Evolutionary conservation across 1,139 yeast species (phyloP).

Genomic region (Pichia sp.): DNA sequence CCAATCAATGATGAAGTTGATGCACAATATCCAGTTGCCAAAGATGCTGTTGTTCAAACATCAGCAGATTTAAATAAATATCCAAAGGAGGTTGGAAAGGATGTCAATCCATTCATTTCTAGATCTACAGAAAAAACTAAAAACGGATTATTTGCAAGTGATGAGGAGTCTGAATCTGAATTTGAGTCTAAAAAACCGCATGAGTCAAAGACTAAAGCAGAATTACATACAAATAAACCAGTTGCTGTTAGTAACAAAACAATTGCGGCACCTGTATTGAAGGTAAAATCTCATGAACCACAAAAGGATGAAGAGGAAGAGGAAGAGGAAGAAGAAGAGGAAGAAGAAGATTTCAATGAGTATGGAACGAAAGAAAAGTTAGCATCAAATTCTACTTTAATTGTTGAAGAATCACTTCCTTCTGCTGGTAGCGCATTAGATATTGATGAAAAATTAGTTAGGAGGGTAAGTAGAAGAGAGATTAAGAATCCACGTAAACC

Average conservation of each 20-base stretch:
- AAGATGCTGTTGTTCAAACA: background rate
- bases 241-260: background rate
- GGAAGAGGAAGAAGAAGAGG: conserved; percentile 2
- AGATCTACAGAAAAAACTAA: background rate
- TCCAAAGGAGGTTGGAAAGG: background rate
- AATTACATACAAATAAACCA: background rate
- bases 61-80: background rate
- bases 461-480: conserved; percentile 13
- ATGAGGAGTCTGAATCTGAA: background rate
- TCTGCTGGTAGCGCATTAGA: conserved; percentile 20
- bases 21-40: background rate
- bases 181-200: background rate
- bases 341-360: conserved; percentile 9
- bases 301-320: background rate
- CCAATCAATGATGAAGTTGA: background rate
- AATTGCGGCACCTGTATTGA: background rate
- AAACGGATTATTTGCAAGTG: background rate
- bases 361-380: background rate
- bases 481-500: background rate
- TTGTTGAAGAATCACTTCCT: background rate
- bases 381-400: background rate
- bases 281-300: background rate
- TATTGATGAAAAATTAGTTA: conserved; percentile 14
- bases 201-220: background rate
- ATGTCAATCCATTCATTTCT: background rate